phyloP scores from a whole-genome alignment of 352 stramenopile species.

The Globisporangium polare region DNA sequence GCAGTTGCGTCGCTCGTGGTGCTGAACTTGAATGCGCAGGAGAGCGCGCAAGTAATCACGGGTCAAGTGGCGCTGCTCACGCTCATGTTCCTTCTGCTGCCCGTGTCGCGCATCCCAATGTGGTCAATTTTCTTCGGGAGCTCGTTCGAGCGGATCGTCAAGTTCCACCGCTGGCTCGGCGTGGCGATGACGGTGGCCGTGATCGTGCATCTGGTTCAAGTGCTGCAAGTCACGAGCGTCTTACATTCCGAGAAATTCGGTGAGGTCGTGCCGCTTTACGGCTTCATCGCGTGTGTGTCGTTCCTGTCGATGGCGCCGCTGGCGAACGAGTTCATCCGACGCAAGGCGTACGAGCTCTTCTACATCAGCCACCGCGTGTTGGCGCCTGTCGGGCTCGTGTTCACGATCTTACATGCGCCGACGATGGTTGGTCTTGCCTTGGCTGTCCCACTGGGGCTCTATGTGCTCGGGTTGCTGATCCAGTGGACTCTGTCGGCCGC shows the following conservation, averaged over 20 bases:
- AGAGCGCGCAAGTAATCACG: constrained; percentile 33
- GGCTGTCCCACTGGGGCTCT: constrained; percentile 56
- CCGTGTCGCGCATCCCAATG: constrained; percentile 49
- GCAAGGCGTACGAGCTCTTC: constrained; percentile 69
- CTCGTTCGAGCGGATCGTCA: constrained; percentile 79
- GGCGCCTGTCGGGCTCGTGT: constrained; percentile 70
- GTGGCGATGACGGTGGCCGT: constrained; percentile 47
- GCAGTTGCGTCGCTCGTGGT: constrained; percentile 33
- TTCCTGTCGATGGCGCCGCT: constrained; percentile 53
- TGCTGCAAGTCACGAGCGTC: constrained; percentile 34
- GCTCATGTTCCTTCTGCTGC: constrained; percentile 80
- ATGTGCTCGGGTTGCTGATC: constrained; percentile 47
- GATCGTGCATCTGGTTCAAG: constrained; percentile 58
- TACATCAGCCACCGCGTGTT: constrained; percentile 74
- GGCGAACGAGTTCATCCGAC: constrained; percentile 61
- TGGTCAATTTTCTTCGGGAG: constrained; percentile 71
- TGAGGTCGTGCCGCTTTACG: constrained; percentile 51
- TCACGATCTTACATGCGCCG: constrained; percentile 61
- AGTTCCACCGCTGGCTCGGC: constrained; percentile 84
- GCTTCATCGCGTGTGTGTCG: constrained; percentile 57
- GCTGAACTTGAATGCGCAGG: constrained; percentile 31
- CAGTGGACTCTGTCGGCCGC: constrained; percentile 52
- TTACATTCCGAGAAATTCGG: constrained; percentile 45
- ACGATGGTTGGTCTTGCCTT: constrained; percentile 58
- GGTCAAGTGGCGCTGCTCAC: constrained; percentile 62